Percentiles rank a stretch among this genome's conserved stretches.
Conservation (phyloP, 2,329 filamentous ascomycete species). For the Alternaria conjuncta region DNA sequence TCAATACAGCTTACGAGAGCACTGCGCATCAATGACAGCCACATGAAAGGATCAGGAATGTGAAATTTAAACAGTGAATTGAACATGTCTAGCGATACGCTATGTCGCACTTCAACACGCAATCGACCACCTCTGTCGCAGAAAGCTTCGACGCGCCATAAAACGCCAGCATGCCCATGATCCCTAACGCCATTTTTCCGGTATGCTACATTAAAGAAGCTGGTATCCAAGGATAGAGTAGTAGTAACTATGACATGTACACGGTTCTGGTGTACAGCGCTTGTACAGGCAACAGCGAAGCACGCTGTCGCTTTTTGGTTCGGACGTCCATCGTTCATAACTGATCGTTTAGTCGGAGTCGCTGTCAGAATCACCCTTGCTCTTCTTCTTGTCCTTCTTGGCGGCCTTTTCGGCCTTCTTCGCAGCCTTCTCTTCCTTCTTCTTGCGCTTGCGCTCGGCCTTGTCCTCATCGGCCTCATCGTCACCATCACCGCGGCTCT, state of each 20-base stretch:
- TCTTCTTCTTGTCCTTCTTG: slow-evolving; percentile 44
- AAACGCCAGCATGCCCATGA: slow-evolving; percentile 42
- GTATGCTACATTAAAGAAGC: slow-evolving; percentile 45
- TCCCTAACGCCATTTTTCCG: slow-evolving; percentile 40
- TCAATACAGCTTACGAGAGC: background rate
- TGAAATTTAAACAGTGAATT: slow-evolving; percentile 28
- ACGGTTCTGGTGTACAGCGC: slow-evolving; percentile 22
- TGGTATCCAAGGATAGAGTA: slow-evolving; percentile 35
- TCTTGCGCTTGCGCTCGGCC: slow-evolving; percentile 65
- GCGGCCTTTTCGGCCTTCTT: slow-evolving; percentile 40
- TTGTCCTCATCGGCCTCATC: slow-evolving; percentile 55
- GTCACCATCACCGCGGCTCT: slow-evolving; percentile 57
- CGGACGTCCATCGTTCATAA: slow-evolving; percentile 22
- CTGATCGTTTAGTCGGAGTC: slow-evolving; percentile 40
- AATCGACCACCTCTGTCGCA: slow-evolving; percentile 34
- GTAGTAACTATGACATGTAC: slow-evolving; percentile 32
- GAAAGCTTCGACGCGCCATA: slow-evolving; percentile 37
- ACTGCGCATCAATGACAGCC: background rate
- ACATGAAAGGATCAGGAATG: slow-evolving; percentile 14
- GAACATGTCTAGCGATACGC: slow-evolving; percentile 25
- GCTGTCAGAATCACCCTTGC: slow-evolving; percentile 35
- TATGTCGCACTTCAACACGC: slow-evolving; percentile 28
- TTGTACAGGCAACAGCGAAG: slow-evolving; percentile 18
- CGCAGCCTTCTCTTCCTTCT: slow-evolving; percentile 70
- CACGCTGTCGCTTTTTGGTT: slow-evolving; percentile 17